These are phyloP conservation scores for Kwoniella bestiolae DNA, from an alignment of 768 basidiomycete species.

Conservation along the genomic window DNA sequence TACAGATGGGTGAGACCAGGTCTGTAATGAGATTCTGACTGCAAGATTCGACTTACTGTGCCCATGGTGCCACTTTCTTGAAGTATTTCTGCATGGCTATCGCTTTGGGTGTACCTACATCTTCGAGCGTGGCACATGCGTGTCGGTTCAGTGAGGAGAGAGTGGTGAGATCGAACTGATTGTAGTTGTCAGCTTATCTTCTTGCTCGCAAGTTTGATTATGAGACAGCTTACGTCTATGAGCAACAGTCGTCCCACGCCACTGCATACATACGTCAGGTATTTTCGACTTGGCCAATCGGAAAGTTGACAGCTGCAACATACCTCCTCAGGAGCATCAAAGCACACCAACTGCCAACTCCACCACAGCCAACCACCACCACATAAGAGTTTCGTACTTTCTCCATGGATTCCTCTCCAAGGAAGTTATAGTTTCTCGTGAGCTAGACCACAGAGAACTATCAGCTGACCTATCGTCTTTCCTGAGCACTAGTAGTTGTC, in stretches of 20 bases:
- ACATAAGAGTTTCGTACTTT: conserved; percentile 75
- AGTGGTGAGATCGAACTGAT: conserved; percentile 93
- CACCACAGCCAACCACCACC: conserved; percentile 91
- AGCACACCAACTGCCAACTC: conserved; percentile 95
- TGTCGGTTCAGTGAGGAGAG: conserved; percentile 93
- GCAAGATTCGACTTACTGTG: conserved; percentile 61
- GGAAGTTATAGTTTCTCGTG: conserved; percentile 90
- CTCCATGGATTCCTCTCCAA: conserved; percentile 84
- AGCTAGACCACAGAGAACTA: conserved; percentile 62
- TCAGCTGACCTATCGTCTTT: no score
- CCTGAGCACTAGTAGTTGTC: not conserved
- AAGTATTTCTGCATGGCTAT: conserved; percentile 68
- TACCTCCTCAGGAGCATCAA: conserved; percentile 91
- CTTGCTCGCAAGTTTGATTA: not conserved
- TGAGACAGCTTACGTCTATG: conserved; percentile 50
- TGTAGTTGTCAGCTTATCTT: not conserved
- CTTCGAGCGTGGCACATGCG: conserved; percentile 81
- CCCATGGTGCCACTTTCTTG: conserved; percentile 78
- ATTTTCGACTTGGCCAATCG: not conserved
- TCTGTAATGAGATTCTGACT: no score
- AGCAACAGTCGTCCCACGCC: conserved; percentile 54
- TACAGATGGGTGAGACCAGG: no score
- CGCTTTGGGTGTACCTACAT: conserved; percentile 95
- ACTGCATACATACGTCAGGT: no score
- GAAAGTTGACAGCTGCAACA: conserved; percentile 54